Evolutionary conservation across 495 filamentous ascomycete species (phyloP), one percentile per base, ranked within the genome.

Genomic region (Parmelia sp.): DNA sequence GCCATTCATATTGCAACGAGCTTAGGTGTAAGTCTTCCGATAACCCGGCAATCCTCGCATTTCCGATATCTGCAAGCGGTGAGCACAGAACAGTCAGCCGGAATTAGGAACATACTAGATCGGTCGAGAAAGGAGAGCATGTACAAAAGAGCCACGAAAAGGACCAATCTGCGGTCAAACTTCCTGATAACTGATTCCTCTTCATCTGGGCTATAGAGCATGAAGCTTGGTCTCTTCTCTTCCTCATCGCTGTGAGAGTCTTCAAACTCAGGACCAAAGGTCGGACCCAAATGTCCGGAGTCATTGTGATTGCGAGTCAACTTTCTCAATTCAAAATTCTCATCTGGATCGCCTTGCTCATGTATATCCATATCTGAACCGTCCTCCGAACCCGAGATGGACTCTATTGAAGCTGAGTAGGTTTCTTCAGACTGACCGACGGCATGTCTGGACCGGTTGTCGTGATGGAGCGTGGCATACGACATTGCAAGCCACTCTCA

Each of bases 91-190:
- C 2, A 68, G 27, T 57, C 23, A 36, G 23, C 17, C 8, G 29
- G 42, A 35, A 27, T 23, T 53, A 51, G 12, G 23, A 35, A 76
- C 83, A 61, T 78, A 90, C 88, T 91, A 5, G 86, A 90, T 67
- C 89, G 80, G 71, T 92, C 89, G 61, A 92, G 72, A 72, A 94
- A 93, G 55, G 84, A 86, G 40, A 97, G 78, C 78, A 93, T 80
- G 71, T 96, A 96, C 29, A 96, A 77, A 39, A 90, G 68, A 3
- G 90, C 90, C 57, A 96, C 77, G 71, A 95, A 95, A 7, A 89
- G 72, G 23, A 96, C 90, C 65, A 96, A 77, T 60, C 79, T 82
- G 63, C 82, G 77, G 73, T 96, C 91, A 67, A 96, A 84, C 69
- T 85, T 89, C 69, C 78, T 82, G 53, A 91, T 78, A 17, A 96